Evolutionary conservation across 106 monocot species (phyloP), one percentile per base, ranked within the genome.

Genomic region (Dendrobium huoshanense): DNA sequence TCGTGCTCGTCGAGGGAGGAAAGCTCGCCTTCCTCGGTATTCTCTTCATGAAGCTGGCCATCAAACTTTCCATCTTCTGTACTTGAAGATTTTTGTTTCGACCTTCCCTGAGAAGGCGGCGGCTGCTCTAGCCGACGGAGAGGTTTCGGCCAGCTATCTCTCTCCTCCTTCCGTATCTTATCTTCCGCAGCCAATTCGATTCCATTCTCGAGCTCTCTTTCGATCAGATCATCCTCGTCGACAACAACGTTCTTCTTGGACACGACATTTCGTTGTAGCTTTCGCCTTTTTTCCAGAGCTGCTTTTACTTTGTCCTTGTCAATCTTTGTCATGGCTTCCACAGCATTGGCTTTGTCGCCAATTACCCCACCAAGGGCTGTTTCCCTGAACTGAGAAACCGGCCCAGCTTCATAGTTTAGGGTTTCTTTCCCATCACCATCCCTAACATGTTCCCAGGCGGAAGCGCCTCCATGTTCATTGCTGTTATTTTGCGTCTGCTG

Each of bases 291-390:
- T 77, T 92, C 92, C 41, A 92, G 67, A 47, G 92, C 92, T 43
- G 92, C 92, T 77, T 89, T 92, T 15, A 92, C 85, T 75, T 86
- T 92, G 54, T 86, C 87, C 84, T 89, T 91, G 86, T 91, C 89
- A 67, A 92, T 80, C 84, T 78, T 78, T 17, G 78, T 55, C 25
- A 77, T 81, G 41, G 41, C 49, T 41, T 80, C 79, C 18, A 58
- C 79, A 31, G 40, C 51, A 17, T 18, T 64, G 80, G 33, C 31
- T 70, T 70, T 86, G 84, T 77, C 51, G 13, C 13, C 15, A 13
- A 15, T 13, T 3, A 15, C 16, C 51, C 51, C 51, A 51, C 51
- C 2, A 0, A 81, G 77, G 5, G n/a, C 45, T 15, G 42, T 64
- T 43, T 78, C 81, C 22, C 77, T 56, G 48, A 13, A 37, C 25